Conservation (phyloP, 306 rosid genomes). For the Pterocarpus macrocarpus region DNA sequence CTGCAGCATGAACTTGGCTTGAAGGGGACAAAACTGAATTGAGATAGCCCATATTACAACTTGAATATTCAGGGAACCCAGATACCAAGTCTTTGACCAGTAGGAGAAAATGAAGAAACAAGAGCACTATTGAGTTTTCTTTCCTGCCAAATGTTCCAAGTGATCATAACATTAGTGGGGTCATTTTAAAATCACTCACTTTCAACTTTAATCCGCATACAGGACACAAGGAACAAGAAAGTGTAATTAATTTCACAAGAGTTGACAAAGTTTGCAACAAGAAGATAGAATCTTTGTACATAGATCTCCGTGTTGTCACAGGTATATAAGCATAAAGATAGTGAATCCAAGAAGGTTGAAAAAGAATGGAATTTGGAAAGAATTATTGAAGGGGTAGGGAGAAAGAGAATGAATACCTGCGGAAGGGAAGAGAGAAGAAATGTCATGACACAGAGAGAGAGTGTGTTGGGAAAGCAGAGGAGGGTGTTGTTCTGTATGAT, state of each 20-base stretch:
- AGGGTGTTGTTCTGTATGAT: conserved; percentile 47
- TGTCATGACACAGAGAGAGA: conserved; percentile 47
- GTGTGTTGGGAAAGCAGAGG: conserved; percentile 39
- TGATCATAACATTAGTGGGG: conserved; percentile 47
- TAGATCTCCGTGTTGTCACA: conserved; percentile 42
- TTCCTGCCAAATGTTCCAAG: conserved; percentile 46
- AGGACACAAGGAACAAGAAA: conserved; percentile 17
- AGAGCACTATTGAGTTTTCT: conserved; percentile 44
- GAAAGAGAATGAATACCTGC: conserved; percentile 53
- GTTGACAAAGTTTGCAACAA: not conserved
- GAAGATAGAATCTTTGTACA: conserved; percentile 8
- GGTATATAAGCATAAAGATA: conserved; percentile 24
- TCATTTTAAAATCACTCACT: conserved; percentile 47
- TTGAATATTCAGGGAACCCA: conserved; percentile 48
- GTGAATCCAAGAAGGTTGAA: conserved; percentile 16
- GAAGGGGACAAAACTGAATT: conserved; percentile 79
- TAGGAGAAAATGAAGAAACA: conserved; percentile 49
- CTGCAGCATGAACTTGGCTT: conserved; percentile 71
- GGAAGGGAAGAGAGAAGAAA: conserved; percentile 42
- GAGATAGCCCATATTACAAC: conserved; percentile 80
- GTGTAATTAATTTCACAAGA: not conserved
- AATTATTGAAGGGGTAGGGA: conserved; percentile 30
- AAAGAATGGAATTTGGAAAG: not conserved
- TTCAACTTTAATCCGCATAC: conserved; percentile 55
- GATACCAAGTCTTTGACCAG: conserved; percentile 47